Conservation (phyloP, 768 basidiomycete genomes). For the Leucosporidium creatinivorum region DNA sequence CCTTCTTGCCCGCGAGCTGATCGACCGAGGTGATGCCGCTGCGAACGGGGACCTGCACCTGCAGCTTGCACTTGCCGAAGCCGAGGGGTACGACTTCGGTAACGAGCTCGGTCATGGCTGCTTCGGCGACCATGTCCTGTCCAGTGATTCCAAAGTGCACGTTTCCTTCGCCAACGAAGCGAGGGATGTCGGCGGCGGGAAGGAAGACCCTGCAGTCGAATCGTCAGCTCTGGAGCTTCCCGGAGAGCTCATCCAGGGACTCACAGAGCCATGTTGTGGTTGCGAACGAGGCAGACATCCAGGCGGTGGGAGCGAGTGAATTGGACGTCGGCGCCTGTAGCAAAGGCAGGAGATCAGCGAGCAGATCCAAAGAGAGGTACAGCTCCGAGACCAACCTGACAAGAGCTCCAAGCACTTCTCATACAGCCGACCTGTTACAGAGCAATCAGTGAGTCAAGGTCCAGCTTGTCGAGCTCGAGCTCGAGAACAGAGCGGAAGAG, state of each 20-base stretch:
- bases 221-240: background rate
- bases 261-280: constrained; percentile 91
- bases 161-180: constrained; percentile 95
- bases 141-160: constrained; percentile 97
- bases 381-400: constrained; percentile 52
- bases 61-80: constrained; percentile 79
- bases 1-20: constrained; percentile 77
- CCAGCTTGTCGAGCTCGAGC: background rate
- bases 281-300: constrained; percentile 87
- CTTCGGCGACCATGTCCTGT: constrained; percentile 91
- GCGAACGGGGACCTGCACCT: constrained; percentile 77
- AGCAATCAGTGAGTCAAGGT: background rate
- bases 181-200: constrained; percentile 92
- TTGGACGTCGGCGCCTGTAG: constrained; percentile 83
- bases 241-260: background rate
- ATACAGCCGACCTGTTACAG: constrained; percentile 63
- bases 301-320: constrained; percentile 78
- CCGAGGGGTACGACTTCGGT: constrained; percentile 73
- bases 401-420: constrained; percentile 83
- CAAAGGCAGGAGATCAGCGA: background rate
- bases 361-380: constrained; percentile 2
- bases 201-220: constrained; percentile 69
- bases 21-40: constrained; percentile 63
- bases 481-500: constrained; percentile 2
- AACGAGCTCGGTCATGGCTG: constrained; percentile 69